Evolutionary conservation across 2,329 filamentous ascomycete genomes (phyloP).

Genomic region (Apiospora hydei): DNA sequence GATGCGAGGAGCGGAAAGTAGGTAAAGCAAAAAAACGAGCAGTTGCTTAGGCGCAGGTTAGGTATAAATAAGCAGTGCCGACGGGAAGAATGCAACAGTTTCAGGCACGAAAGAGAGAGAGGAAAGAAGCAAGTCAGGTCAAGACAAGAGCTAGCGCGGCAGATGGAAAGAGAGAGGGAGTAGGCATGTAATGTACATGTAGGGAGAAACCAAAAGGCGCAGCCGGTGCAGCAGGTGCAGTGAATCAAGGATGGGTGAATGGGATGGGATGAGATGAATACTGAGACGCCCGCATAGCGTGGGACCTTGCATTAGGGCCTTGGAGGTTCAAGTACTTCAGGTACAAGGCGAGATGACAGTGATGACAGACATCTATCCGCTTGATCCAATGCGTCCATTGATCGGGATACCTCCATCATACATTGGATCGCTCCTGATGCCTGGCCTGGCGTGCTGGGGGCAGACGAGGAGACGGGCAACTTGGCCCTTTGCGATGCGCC

Average conservation of each 20-base stretch:
- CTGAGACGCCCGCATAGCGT: conserved; percentile 19
- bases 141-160: not conserved
- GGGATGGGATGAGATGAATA: not conserved
- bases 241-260: not conserved
- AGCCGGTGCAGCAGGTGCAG: not conserved
- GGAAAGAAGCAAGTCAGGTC: not conserved
- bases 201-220: not conserved
- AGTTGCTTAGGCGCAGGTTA: not conserved
- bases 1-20: not conserved
- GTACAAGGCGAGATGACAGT: not conserved
- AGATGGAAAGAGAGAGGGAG: conserved; percentile 5
- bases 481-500: conserved; percentile 1
- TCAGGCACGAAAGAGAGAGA: not conserved
- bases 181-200: conserved; percentile 19
- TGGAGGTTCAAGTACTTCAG: not conserved
- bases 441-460: not conserved
- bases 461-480: not conserved
- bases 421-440: not conserved
- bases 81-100: conserved; percentile 20
- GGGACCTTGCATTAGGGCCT: conserved; percentile 17
- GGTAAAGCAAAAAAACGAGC: conserved; percentile 18
- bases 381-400: not conserved
- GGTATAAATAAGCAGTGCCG: conserved; percentile 3
- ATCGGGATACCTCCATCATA: not conserved
- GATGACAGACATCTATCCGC: not conserved